Evolutionary conservation across 495 filamentous ascomycete genomes (phyloP), one percentile per base, ranked within the genome.

Genomic region (Annulohypoxylon nitens): DNA sequence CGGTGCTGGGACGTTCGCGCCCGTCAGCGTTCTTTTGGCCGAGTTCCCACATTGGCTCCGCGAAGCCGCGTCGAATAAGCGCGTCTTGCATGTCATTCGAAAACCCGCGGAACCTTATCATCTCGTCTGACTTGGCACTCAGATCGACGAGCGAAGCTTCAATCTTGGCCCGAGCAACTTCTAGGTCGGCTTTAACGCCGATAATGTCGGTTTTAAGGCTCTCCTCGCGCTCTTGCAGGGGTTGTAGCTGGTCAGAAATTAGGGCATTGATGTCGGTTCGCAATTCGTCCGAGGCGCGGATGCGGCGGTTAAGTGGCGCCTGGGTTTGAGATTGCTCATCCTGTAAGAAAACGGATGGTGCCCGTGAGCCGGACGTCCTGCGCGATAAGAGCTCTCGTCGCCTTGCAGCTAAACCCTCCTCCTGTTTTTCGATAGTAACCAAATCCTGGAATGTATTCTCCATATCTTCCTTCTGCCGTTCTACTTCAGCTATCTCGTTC

Each of bases 41-140:
- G 14, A 57, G 36, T 37, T 57, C 53, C 53, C 53, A 57, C 53
- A 20, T 57, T 4, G 53, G 53, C 8, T 57, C 53, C 2, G 53
- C 53, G 33, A 57, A 57, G 33, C 53, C 53, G 30, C 53, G 53
- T 12, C 53, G 53, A n/a, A 57, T 23, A 7, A 57, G 53, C 14
- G 53, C 53, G 4, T 57, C 53, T 9, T 57, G 53, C 5, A 57
- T 33, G 8, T 57, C 53, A 33, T 37, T 57, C 9, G 53, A 37
- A 4, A 57, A 57, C 3, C 53, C 53, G 12, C 53, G 53, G 30
- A 33, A 57, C n/a, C 53, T 3, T 8, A 57, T 57, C 30, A 57
- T 33, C 25, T 57, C 53, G 30, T 57, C 53, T 10, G 53, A 57
- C n/a, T 57, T 57, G 30, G n/a, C n/a, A 14, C 33, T 37, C 8